Percentiles rank a stretch among this genome's conserved stretches.
These are phyloP conservation scores for Suillus plorans DNA, from an alignment of 768 basidiomycete genomes.

Conservation along the genomic window DNA sequence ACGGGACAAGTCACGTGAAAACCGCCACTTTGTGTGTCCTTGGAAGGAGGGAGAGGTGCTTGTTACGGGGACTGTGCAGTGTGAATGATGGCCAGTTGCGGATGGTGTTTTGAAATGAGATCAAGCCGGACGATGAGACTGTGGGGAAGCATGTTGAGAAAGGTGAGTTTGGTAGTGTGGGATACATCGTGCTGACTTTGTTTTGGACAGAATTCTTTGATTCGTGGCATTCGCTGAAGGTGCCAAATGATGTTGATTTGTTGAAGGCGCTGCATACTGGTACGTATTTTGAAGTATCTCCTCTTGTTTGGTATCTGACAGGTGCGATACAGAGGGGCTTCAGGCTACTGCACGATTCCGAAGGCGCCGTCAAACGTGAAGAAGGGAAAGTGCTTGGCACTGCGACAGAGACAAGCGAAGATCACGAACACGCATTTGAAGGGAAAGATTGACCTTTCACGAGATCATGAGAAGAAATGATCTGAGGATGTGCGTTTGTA, in stretches of 20 bases:
- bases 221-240: slow-evolving; percentile 81
- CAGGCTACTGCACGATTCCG: slow-evolving; percentile 66
- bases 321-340: slow-evolving; percentile 59
- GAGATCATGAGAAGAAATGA: slow-evolving; percentile 51
- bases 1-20: too few species aligned
- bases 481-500: neutral
- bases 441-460: slow-evolving; percentile 81
- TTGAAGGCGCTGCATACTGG: slow-evolving; percentile 75
- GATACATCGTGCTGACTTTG: slow-evolving; percentile 7
- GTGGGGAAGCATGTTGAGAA: slow-evolving; percentile 77
- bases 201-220: slow-evolving; percentile 71
- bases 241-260: slow-evolving; percentile 85
- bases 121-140: slow-evolving; percentile 70
- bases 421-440: slow-evolving; percentile 89
- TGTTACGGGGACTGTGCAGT: slow-evolving; percentile 65
- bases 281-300: slow-evolving; percentile 30
- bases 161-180: slow-evolving; percentile 44
- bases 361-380: slow-evolving; percentile 58
- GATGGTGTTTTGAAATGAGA: slow-evolving; percentile 90
- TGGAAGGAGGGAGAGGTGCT: slow-evolving; percentile 76
- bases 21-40: too few species aligned
- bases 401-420: slow-evolving; percentile 74
- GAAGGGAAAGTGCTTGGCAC: slow-evolving; percentile 78
- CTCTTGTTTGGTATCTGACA: neutral
- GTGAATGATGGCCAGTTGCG: slow-evolving; percentile 75